These are phyloP conservation scores for Penicillium sp. DNA, from an alignment of 2,329 filamentous ascomycete species.

Conservation along the genomic window DNA sequence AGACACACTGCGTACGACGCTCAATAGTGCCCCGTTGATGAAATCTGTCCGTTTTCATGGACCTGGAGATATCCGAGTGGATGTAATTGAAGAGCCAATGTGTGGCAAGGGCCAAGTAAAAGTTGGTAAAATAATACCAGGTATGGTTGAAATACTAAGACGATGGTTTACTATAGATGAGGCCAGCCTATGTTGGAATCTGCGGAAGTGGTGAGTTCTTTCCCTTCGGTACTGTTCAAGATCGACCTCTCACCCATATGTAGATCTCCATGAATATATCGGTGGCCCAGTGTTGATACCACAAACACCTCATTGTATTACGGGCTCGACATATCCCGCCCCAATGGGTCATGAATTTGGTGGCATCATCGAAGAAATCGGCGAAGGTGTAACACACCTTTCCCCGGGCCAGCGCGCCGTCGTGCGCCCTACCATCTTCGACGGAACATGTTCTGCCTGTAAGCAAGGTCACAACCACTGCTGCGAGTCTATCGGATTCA, in stretches of 20 bases:
- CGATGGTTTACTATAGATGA: slow-evolving; percentile 10
- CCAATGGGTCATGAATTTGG: slow-evolving; percentile 65
- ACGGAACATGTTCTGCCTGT: slow-evolving; percentile 57
- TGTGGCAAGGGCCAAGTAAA: slow-evolving; percentile 53
- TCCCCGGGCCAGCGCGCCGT: slow-evolving; percentile 58
- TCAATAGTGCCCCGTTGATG: slow-evolving; percentile 21
- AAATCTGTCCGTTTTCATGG: slow-evolving; percentile 33
- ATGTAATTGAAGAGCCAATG: slow-evolving; percentile 28
- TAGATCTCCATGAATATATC: slow-evolving; percentile 54
- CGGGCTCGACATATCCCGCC: slow-evolving; percentile 57
- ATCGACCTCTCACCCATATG: slow-evolving; percentile 7
- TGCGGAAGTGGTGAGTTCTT: slow-evolving; percentile 23
- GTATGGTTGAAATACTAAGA: background rate
- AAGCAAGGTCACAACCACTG: slow-evolving; percentile 54
- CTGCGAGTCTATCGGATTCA: slow-evolving; percentile 58
- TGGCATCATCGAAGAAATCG: slow-evolving; percentile 59
- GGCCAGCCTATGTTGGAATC: slow-evolving; percentile 29
- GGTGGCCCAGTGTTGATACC: slow-evolving; percentile 52
- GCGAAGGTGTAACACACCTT: slow-evolving; percentile 48
- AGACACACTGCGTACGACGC: slow-evolving; percentile 8
- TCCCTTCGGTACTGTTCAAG: no score
- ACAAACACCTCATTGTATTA: slow-evolving; percentile 54
- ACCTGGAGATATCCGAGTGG: slow-evolving; percentile 31
- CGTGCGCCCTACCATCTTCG: slow-evolving; percentile 61
- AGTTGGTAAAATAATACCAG: slow-evolving; percentile 8